phyloP scores from a whole-genome alignment of 306 rosid genomes.

The Potentilla sterilis region DNA sequence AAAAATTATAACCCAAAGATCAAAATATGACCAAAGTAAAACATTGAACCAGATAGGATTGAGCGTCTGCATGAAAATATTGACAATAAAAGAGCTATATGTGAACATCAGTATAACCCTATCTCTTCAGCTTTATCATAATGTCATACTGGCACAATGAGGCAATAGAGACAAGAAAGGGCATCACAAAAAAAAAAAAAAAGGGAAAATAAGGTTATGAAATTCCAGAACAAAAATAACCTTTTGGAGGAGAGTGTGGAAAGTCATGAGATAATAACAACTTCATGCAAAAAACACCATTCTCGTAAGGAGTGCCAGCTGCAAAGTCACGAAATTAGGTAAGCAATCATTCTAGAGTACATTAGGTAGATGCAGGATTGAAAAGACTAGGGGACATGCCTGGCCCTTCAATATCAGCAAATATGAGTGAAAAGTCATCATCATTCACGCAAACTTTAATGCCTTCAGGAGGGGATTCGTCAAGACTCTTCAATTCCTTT shows the following conservation, averaged over 20 bases:
- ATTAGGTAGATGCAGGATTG: neutral
- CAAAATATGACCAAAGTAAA: neutral
- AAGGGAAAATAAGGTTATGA: neutral
- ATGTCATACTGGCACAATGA: neutral
- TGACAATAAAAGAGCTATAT: neutral
- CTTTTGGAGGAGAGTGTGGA: constrained; percentile 93
- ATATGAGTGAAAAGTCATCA: constrained; percentile 85
- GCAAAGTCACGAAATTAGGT: constrained; percentile 36
- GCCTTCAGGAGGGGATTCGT: constrained; percentile 96
- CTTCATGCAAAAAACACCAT: constrained; percentile 96
- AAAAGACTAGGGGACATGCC: constrained; percentile 44
- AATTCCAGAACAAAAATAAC: constrained; percentile 32
- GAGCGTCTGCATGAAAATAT: neutral
- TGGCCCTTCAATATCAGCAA: constrained; percentile 96
- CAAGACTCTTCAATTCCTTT: constrained; percentile 93
- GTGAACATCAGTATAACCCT: neutral
- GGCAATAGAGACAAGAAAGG: neutral
- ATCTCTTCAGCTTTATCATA: neutral
- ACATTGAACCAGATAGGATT: neutral
- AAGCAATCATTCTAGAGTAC: constrained; percentile 21
- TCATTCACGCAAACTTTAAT: constrained; percentile 87
- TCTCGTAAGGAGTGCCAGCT: constrained; percentile 97
- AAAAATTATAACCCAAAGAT: constrained; percentile 26
- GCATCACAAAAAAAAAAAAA: neutral
- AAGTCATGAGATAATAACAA: constrained; percentile 76